A percentile compares a stretch with the other conserved stretches of the same genome.
Conservation (phyloP, 768 basidiomycete species). For the Pseudohyphozyma bogoriensis region DNA sequence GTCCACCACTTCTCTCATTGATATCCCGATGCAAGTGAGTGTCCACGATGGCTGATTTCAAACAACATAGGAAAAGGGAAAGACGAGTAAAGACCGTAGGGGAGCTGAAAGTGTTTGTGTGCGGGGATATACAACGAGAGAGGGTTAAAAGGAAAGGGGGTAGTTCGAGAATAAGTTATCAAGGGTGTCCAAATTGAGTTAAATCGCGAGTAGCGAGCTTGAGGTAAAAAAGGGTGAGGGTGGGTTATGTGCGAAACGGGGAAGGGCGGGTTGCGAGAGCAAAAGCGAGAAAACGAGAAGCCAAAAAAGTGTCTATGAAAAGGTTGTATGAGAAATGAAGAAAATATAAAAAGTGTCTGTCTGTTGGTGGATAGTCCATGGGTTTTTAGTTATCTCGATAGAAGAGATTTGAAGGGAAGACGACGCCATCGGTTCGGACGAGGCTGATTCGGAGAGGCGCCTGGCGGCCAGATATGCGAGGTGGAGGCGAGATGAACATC, state of each 20-base stretch:
- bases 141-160: not conserved
- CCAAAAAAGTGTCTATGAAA: not conserved
- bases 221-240: not conserved
- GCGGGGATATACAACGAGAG: too few relatives aligned
- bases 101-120: too few relatives aligned
- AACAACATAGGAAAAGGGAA: too few relatives aligned
- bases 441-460: constrained; percentile 73
- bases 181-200: not conserved
- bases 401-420: constrained; percentile 69
- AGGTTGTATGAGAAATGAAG: not conserved
- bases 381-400: too few relatives aligned
- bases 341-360: not conserved
- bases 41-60: too few relatives aligned
- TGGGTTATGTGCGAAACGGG: too few relatives aligned
- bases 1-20: not conserved
- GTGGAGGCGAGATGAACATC: constrained; percentile 51
- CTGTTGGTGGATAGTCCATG: too few relatives aligned
- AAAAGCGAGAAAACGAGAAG: not conserved
- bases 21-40: too few relatives aligned
- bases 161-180: not conserved
- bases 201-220: not conserved
- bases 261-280: too few relatives aligned
- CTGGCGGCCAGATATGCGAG: constrained; percentile 39
- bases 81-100: too few relatives aligned
- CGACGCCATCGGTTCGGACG: constrained; percentile 72